phyloP scores from a whole-genome alignment of 495 filamentous ascomycete genomes.

The Talaromyces ruber region DNA sequence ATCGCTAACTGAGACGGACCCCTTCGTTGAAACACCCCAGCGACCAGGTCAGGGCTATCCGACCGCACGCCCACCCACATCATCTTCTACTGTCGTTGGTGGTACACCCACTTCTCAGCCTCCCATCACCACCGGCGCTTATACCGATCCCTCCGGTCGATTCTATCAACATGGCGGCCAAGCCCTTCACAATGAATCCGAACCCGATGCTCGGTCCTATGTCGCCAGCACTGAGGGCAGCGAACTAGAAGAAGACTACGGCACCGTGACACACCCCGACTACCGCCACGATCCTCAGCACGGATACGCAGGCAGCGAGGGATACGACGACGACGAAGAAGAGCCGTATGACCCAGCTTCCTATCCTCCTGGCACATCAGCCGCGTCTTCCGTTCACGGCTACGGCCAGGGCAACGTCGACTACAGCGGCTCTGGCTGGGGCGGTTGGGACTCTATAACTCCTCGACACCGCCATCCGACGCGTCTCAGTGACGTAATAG shows the following conservation, averaged over 20 bases:
- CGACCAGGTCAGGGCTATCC: slow-evolving; percentile 17
- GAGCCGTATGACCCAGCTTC: slow-evolving; percentile 32
- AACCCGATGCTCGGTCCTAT: slow-evolving; percentile 44
- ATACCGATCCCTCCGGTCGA: slow-evolving; percentile 16
- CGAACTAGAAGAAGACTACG: slow-evolving; percentile 51
- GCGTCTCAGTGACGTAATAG: slow-evolving; percentile 85
- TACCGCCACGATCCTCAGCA: slow-evolving; percentile 37
- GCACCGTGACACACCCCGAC: slow-evolving; percentile 24
- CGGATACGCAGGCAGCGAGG: slow-evolving; percentile 44
- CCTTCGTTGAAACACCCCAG: slow-evolving; percentile 38
- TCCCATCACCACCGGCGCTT: slow-evolving; percentile 8
- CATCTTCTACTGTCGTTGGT: slow-evolving; percentile 12
- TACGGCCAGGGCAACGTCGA: slow-evolving; percentile 30
- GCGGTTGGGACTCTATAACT: slow-evolving; percentile 67
- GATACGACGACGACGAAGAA: slow-evolving; percentile 42
- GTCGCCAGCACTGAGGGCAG: slow-evolving; percentile 38
- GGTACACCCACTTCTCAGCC: slow-evolving; percentile 10
- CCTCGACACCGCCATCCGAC: slow-evolving; percentile 94
- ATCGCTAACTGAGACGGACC: slow-evolving; percentile 49
- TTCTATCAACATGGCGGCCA: slow-evolving; percentile 40
- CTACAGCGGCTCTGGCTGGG: slow-evolving; percentile 59
- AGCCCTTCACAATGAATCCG: slow-evolving; percentile 27
- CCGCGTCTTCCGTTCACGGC: slow-evolving; percentile 18
- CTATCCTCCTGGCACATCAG: slow-evolving; percentile 18
- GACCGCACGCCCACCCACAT: slow-evolving; percentile 10